Evolutionary conservation across 441 rosid genomes (phyloP), one percentile per base, ranked within the genome.

Genomic region (Lepidium campestre): DNA sequence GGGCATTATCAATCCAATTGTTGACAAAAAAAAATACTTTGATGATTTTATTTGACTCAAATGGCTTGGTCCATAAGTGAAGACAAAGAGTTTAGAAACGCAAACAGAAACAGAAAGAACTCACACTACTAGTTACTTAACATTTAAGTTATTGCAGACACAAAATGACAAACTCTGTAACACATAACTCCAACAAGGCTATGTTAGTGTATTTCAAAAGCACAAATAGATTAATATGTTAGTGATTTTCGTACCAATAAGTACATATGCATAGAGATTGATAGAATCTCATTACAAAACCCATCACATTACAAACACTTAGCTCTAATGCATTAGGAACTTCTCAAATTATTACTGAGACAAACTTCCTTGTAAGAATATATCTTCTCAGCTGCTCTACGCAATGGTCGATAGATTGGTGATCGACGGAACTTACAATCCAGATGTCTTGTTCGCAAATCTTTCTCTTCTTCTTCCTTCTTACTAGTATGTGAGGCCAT

Each of bases 361-460:
- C 89, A 85, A 57, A 52, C 52, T 66, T 91, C 89, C 75, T 79
- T 86, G 80, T 87, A 87, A 31, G 89, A 82, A 17, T 82, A 78
- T 52, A 89, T 88, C 75, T 68, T 91, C 81, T 75, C 86, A 7
- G 62, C 82, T 34, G 89, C 91, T 77, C 70, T 83, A 34, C 86
- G 89, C 14, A 60, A 50, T 8, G 88, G 82, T 75, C 91, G 79
- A 56, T 85, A 88, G 0, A 86, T 19, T 10, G 96, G 86, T 35
- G 82, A 54, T 77, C 84, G 83, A 45, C 56, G 50, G 4, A 50
- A 39, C 4, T 44, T 70, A 70, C 6, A 15, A 25, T 70, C 54
- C 5, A 31, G 44, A 39, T 59, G 37, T 32, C 35, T 42, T 61
- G 39, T 60, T 15, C n/a, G n/a, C 29, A 50, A 29, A 14, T 62